phyloP scores from a whole-genome alignment of 495 filamentous ascomycete species.

The Hypoxylon intermedium region DNA sequence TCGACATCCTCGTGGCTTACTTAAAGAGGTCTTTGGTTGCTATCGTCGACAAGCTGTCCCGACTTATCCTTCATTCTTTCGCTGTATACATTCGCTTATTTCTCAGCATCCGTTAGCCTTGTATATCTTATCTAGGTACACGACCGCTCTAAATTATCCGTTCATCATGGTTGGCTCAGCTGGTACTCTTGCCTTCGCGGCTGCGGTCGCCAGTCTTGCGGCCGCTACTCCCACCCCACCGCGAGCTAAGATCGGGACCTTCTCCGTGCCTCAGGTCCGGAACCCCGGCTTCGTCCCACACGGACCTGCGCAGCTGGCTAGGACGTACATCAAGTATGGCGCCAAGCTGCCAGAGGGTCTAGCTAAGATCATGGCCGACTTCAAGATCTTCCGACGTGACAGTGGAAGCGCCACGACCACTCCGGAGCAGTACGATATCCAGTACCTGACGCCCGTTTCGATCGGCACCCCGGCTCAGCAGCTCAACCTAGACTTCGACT shows the following conservation, averaged over 20 bases:
- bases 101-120: slow-evolving; percentile 8
- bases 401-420: slow-evolving; percentile 56
- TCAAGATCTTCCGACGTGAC: slow-evolving; percentile 46
- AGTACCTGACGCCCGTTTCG: slow-evolving; percentile 69
- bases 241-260: slow-evolving; percentile 26
- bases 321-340: slow-evolving; percentile 65
- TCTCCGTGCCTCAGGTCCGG: slow-evolving; percentile 39
- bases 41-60: slow-evolving; percentile 1
- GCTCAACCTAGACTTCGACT: slow-evolving; percentile 72
- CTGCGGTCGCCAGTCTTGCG: slow-evolving; percentile 32
- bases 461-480: slow-evolving; percentile 61
- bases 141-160: neutral
- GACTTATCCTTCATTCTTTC: slow-evolving; percentile 23
- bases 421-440: slow-evolving; percentile 62
- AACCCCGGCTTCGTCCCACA: slow-evolving; percentile 54
- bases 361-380: slow-evolving; percentile 41
- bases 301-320: slow-evolving; percentile 61
- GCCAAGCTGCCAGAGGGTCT: slow-evolving; percentile 45
- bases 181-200: slow-evolving; percentile 27
- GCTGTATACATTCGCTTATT: slow-evolving; percentile 19
- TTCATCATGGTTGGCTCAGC: slow-evolving; percentile 34
- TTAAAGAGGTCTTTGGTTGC: slow-evolving; percentile 20
- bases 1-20: slow-evolving; percentile 22
- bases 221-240: slow-evolving; percentile 32
- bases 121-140: slow-evolving; percentile 18